A percentile compares a stretch with the other conserved stretches of the same genome.
phyloP scores from a whole-genome alignment of 1,284 basidiomycete genomes.

The Naganishia albida region DNA sequence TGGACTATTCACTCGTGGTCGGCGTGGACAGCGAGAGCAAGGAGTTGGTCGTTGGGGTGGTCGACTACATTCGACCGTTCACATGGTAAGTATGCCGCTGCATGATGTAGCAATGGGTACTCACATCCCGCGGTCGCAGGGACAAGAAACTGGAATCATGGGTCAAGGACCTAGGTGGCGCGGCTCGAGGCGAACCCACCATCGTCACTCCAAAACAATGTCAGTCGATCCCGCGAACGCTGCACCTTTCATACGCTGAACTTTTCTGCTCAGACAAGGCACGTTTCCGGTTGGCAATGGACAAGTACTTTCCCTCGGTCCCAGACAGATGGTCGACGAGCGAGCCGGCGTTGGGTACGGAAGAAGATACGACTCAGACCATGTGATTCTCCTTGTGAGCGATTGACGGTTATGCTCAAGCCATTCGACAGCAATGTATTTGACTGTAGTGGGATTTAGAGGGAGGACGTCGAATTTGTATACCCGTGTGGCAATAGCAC shows the following conservation, averaged over 20 bases:
- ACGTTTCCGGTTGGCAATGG: conserved; percentile 87
- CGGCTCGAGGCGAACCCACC: conserved; percentile 81
- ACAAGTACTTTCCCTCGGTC: conserved; percentile 70
- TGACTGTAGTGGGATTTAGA: background rate
- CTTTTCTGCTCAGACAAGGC: conserved; percentile 71
- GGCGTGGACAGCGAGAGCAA: conserved; percentile 82
- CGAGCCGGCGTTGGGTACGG: conserved; percentile 8
- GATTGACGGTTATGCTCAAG: no score
- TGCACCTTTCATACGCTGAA: background rate
- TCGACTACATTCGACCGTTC: conserved; percentile 60
- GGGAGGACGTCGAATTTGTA: no score
- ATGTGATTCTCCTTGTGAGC: background rate
- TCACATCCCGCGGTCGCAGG: conserved; percentile 53
- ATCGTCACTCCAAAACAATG: conserved; percentile 70
- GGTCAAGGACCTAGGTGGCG: conserved; percentile 88
- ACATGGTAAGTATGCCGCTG: conserved; percentile 35
- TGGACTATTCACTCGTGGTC: conserved; percentile 98
- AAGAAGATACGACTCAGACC: conserved; percentile 17
- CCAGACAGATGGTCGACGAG: conserved; percentile 51
- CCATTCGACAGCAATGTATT: background rate
- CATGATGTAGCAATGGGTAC: conserved; percentile 69
- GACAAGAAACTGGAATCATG: conserved; percentile 97
- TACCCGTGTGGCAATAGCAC: no score
- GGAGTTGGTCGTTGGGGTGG: conserved; percentile 92
- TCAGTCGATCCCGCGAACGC: conserved; percentile 32